Conservation (phyloP, 2,329 filamentous ascomycete species). For the Paecilomyces dactylethromorphus region DNA sequence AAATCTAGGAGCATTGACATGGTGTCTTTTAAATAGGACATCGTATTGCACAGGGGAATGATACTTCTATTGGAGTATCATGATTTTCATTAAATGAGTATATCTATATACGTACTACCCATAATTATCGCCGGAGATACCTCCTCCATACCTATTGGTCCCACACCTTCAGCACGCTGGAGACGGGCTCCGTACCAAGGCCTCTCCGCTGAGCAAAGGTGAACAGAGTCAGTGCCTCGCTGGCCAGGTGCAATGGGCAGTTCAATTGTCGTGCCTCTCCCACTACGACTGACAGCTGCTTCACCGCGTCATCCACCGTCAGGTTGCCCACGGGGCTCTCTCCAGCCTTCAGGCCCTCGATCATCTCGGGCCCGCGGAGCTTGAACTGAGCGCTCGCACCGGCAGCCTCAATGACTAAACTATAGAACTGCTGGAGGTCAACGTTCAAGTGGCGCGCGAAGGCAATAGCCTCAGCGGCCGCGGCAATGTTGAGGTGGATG, state of each 20-base stretch:
- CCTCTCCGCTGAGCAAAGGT: slow-evolving; percentile 25
- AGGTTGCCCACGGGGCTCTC: slow-evolving; percentile 24
- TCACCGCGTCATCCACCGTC: slow-evolving; percentile 30
- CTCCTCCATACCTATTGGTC: slow-evolving; percentile 6
- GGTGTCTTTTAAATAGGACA: no score
- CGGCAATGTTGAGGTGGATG: slow-evolving; percentile 43
- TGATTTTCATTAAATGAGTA: background rate
- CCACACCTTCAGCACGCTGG: slow-evolving; percentile 28
- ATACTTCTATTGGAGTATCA: background rate
- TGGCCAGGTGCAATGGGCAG: slow-evolving; percentile 32
- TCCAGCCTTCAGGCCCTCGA: slow-evolving; percentile 19
- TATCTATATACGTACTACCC: background rate
- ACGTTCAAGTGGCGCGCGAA: slow-evolving; percentile 42
- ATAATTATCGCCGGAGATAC: background rate
- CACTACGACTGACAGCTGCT: slow-evolving; percentile 34
- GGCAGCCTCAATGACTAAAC: slow-evolving; percentile 42
- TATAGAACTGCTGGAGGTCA: slow-evolving; percentile 39
- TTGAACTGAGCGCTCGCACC: slow-evolving; percentile 42
- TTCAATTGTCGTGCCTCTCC: slow-evolving; percentile 35
- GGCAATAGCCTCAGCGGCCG: slow-evolving; percentile 42
- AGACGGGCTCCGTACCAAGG: slow-evolving; percentile 20
- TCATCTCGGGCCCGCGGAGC: slow-evolving; percentile 30
- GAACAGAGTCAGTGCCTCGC: slow-evolving; percentile 29
- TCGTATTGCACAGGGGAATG: no score
- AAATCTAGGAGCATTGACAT: background rate